These are phyloP conservation scores for Dioszegia hungarica DNA, from an alignment of 768 basidiomycete genomes.

Conservation along the genomic window DNA sequence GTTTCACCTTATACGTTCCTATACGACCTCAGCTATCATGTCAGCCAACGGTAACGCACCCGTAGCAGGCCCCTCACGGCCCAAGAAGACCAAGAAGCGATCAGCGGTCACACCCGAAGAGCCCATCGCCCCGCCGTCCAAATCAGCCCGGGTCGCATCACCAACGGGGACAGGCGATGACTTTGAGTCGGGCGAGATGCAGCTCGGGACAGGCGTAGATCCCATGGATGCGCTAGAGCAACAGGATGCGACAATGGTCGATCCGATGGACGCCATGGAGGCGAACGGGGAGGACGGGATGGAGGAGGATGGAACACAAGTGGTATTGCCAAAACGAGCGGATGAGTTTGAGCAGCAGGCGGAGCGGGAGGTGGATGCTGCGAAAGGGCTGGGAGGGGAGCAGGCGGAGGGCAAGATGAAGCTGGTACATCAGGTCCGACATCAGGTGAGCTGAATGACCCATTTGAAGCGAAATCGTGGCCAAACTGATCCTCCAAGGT, in stretches of 20 bases:
- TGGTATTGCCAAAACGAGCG: conserved; percentile 66
- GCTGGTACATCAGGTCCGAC: conserved; percentile 48
- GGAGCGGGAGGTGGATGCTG: conserved; percentile 82
- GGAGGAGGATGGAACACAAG: conserved; percentile 18
- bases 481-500: conserved; percentile 75
- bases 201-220: conserved; percentile 12
- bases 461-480: too few relatives aligned
- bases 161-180: conserved; percentile 12
- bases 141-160: conserved; percentile 4
- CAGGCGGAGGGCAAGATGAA: conserved; percentile 48
- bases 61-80: conserved; percentile 2
- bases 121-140: background rate
- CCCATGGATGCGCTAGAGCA: conserved; percentile 31
- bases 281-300: conserved; percentile 7
- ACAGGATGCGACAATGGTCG: conserved; percentile 2
- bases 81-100: conserved; percentile 11
- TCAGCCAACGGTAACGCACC: background rate
- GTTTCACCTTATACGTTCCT: background rate
- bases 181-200: background rate
- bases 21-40: background rate
- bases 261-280: conserved; percentile 15
- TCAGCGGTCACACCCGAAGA: conserved; percentile 2
- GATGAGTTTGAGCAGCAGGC: conserved; percentile 95
- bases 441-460: conserved; percentile 21
- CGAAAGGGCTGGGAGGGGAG: conserved; percentile 66